These are phyloP conservation scores for Bipolaris bicolor DNA, from an alignment of 2,329 filamentous ascomycete species.

Conservation along the genomic window DNA sequence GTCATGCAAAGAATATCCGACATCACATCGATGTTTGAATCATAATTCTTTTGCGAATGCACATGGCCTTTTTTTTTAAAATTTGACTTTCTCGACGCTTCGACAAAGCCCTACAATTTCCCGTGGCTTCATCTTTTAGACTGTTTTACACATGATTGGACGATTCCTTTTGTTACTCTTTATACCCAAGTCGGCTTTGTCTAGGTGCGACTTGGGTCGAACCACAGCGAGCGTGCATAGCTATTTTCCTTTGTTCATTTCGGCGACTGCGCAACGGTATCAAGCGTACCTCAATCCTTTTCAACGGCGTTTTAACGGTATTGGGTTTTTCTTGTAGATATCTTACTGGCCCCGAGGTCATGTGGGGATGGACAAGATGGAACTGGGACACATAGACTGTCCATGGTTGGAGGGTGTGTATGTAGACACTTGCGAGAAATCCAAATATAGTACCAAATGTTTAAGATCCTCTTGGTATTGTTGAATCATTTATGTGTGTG, in stretches of 20 bases:
- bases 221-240: constrained; percentile 6
- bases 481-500: not conserved
- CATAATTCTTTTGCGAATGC: constrained; percentile 18
- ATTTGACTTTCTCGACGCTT: constrained; percentile 4
- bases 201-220: constrained; percentile 10
- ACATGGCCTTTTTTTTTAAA: not conserved
- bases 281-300: constrained; percentile 7
- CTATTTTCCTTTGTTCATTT: constrained; percentile 9
- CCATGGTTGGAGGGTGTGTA: not conserved
- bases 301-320: constrained; percentile 9
- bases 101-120: constrained; percentile 2
- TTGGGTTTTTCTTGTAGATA: constrained; percentile 15
- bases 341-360: constrained; percentile 5
- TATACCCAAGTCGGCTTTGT: constrained; percentile 21
- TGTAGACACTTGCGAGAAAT: constrained; percentile 4
- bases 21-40: constrained; percentile 47
- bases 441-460: constrained; percentile 9
- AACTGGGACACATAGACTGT: not conserved
- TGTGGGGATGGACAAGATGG: not conserved
- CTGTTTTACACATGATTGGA: constrained; percentile 35
- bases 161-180: constrained; percentile 40
- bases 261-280: not conserved
- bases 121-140: constrained; percentile 25
- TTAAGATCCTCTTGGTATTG: not conserved
- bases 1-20: constrained; percentile 42